phyloP scores from a whole-genome alignment of 2,329 filamentous ascomycete genomes.

The Sporothrix pallida region DNA sequence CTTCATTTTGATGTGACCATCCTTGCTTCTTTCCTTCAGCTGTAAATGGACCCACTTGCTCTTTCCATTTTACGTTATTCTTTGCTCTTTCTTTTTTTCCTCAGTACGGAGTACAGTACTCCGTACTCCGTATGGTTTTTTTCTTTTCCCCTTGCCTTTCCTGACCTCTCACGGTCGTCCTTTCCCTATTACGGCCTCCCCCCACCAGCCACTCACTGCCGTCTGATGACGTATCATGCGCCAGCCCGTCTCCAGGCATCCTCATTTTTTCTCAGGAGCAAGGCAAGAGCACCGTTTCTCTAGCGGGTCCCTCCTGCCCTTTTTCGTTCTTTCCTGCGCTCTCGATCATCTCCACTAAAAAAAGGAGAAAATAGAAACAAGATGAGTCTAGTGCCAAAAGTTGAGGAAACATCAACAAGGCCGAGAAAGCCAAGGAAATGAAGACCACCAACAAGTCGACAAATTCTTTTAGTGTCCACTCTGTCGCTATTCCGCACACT shows the following conservation, averaged over 20 bases:
- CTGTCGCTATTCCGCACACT: too few species aligned
- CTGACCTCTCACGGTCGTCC: background rate
- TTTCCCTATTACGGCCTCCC: background rate
- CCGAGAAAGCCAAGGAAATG: background rate
- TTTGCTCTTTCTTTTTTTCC: background rate
- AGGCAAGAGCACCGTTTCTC: background rate
- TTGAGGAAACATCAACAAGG: conserved; percentile 6
- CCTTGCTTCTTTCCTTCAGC: conserved; percentile 2
- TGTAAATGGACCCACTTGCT: background rate
- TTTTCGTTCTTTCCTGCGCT: background rate
- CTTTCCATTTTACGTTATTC: conserved; percentile 10
- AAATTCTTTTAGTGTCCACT: background rate
- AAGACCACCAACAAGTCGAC: background rate
- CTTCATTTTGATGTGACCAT: conserved; percentile 7
- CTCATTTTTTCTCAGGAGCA: background rate
- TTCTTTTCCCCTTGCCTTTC: background rate
- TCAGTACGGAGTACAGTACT: background rate
- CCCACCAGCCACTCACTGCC: conserved; percentile 22
- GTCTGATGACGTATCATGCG: conserved; percentile 23
- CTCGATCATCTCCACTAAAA: background rate
- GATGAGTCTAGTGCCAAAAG: background rate
- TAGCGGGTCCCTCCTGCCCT: background rate
- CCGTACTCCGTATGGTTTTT: conserved; percentile 1
- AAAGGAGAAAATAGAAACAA: conserved; percentile 18
- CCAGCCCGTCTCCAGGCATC: conserved; percentile 7